These are phyloP conservation scores for Plectosphaerella cucumerina DNA, from an alignment of 2,329 filamentous ascomycete genomes.

Conservation along the genomic window DNA sequence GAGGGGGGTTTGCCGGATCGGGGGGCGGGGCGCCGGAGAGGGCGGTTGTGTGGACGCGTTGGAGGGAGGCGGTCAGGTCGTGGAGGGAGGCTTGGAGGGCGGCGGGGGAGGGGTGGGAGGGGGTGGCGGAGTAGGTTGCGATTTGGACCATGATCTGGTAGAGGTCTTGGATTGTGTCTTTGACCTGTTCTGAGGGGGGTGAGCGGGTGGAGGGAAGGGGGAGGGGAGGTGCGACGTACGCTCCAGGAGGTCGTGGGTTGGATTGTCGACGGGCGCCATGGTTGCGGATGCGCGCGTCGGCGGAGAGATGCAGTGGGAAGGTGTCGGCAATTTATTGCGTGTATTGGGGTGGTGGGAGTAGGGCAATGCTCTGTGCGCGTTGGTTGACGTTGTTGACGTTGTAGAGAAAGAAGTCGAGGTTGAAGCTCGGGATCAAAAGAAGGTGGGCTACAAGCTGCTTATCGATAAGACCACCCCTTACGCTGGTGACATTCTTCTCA, in stretches of 20 bases:
- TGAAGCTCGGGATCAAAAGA: neutral
- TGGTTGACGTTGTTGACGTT: neutral
- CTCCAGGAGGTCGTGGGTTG: constrained; percentile 34
- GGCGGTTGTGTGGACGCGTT: constrained; percentile 34
- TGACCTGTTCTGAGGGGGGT: constrained; percentile 46
- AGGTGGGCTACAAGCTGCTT: too few species aligned
- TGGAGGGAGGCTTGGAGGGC: constrained; percentile 22
- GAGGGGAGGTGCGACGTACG: constrained; percentile 19
- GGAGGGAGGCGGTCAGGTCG: constrained; percentile 33
- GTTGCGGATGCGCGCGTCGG: constrained; percentile 3
- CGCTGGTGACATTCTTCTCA: too few species aligned
- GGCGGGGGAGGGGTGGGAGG: constrained; percentile 2
- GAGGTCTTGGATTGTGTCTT: constrained; percentile 59
- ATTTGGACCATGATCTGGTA: constrained; percentile 62
- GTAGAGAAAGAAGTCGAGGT: neutral
- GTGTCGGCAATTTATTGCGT: neutral
- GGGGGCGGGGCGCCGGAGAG: constrained; percentile 19
- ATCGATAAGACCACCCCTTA: too few species aligned
- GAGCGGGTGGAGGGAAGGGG: neutral
- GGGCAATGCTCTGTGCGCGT: neutral
- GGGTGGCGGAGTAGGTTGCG: constrained; percentile 51
- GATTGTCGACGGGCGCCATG: constrained; percentile 38
- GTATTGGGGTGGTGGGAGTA: too few species aligned
- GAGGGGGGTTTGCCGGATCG: constrained; percentile 5
- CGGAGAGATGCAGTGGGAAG: neutral